Percentiles rank a stretch among this genome's conserved stretches.
phyloP scores from a whole-genome alignment of 768 basidiomycete species.

The Imleria badia region DNA sequence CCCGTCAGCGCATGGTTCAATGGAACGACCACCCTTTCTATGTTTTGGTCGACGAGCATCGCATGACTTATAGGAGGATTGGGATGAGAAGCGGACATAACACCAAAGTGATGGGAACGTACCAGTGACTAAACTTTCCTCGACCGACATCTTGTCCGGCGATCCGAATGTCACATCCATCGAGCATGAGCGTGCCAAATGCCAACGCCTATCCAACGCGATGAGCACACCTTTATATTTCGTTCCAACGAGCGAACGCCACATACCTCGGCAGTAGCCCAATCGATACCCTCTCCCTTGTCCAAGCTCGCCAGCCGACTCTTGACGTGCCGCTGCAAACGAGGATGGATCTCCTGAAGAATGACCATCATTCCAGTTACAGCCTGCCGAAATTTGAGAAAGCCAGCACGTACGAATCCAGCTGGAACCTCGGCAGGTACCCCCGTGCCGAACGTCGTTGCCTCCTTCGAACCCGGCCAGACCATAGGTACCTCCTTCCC shows the following conservation, averaged over 20 bases:
- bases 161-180: constrained; percentile 82
- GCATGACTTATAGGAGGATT: constrained; percentile 56
- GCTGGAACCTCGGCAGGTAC: constrained; percentile 55
- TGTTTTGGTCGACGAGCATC: constrained; percentile 88
- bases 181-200: constrained; percentile 81
- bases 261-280: constrained; percentile 83
- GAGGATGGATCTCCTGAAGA: constrained; percentile 71
- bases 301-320: constrained; percentile 69
- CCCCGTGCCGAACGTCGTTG: constrained; percentile 67
- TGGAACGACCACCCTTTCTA: constrained; percentile 77
- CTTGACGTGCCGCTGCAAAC: constrained; percentile 78
- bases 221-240: neutral
- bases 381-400: neutral
- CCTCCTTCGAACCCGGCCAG: constrained; percentile 62
- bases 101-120: constrained; percentile 1
- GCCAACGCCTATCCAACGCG: constrained; percentile 63
- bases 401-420: constrained; percentile 56
- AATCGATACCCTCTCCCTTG: constrained; percentile 73
- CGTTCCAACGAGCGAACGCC: neutral
- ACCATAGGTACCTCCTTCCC: constrained; percentile 26
- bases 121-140: constrained; percentile 86
- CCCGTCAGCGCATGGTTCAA: constrained; percentile 64
- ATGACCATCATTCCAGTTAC: neutral
- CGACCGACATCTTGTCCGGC: constrained; percentile 93
- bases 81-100: neutral